A percentile compares a stretch with the other conserved stretches of the same genome.
Evolutionary conservation across 2,329 filamentous ascomycete species (phyloP).

Genomic region (Chalara sp.): DNA sequence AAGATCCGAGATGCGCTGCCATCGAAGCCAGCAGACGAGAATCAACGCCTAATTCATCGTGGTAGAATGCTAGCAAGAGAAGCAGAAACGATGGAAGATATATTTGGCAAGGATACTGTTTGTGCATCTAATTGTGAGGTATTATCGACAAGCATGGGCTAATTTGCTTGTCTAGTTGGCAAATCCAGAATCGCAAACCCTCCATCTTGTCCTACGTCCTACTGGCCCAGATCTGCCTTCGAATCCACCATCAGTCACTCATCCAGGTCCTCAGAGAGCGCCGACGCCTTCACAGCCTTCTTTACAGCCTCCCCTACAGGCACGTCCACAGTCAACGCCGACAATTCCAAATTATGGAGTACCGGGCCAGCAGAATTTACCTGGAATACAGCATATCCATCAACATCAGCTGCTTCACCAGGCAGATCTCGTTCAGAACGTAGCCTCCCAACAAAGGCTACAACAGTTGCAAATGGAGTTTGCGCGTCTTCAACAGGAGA

Average conservation of each 20-base stretch:
- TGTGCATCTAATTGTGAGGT: conserved; percentile 4
- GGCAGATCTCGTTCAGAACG: conserved; percentile 13
- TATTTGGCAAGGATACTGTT: conserved; percentile 47
- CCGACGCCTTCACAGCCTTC: conserved; percentile 1
- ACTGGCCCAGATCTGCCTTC: conserved; percentile 9
- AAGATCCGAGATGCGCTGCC: conserved; percentile 47
- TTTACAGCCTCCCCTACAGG: conserved; percentile 5
- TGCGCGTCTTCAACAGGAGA: conserved; percentile 33
- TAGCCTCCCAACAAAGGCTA: conserved; percentile 33
- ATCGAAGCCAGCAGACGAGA: conserved; percentile 43
- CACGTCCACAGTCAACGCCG: conserved; percentile 17
- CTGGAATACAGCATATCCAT: conserved; percentile 19
- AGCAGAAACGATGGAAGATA: conserved; percentile 45
- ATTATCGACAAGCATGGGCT: conserved; percentile 3
- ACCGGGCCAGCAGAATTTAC: conserved; percentile 17
- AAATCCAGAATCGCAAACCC: conserved; percentile 40
- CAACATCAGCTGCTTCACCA: conserved; percentile 19
- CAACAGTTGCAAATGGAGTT: conserved; percentile 42
- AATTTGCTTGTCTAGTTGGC: conserved; percentile 30
- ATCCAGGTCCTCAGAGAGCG: not conserved
- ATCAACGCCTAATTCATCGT: conserved; percentile 54
- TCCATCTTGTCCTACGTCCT: conserved; percentile 47
- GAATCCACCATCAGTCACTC: conserved; percentile 4
- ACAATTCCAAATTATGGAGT: conserved; percentile 12
- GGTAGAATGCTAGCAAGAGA: conserved; percentile 50